These are phyloP conservation scores for Lepidium didymum DNA, from an alignment of 345 rosid species.

Conservation along the genomic window DNA sequence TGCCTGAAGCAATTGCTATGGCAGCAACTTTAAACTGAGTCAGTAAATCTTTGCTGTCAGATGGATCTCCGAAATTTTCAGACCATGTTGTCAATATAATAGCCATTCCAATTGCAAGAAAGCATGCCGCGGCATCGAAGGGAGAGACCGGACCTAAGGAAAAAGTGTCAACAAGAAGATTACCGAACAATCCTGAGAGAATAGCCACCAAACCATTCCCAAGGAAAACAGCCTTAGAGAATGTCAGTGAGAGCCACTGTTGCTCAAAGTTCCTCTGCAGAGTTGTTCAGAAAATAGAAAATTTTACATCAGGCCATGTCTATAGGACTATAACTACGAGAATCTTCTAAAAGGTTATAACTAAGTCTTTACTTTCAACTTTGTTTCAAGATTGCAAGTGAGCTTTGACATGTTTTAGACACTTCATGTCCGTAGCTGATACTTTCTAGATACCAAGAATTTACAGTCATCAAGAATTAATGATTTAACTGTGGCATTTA, in stretches of 20 bases:
- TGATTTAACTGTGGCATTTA: not conserved
- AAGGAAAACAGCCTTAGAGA: conserved; percentile 91
- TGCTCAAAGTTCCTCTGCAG: conserved; percentile 81
- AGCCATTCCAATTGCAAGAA: conserved; percentile 91
- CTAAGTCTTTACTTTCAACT: not conserved
- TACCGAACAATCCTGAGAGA: conserved; percentile 75
- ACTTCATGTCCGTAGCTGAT: not conserved
- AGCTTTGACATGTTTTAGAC: not conserved
- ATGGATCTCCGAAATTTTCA: conserved; percentile 84
- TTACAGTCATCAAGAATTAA: not conserved
- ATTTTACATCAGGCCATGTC: conserved; percentile 5
- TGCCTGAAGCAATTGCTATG: conserved; percentile 92
- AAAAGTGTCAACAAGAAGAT: conserved; percentile 68
- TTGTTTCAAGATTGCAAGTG: not conserved
- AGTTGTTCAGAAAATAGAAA: not conserved
- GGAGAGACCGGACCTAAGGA: conserved; percentile 98
- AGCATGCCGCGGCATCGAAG: conserved; percentile 91
- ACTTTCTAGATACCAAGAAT: not conserved
- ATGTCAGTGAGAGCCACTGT: conserved; percentile 85
- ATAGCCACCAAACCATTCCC: conserved; percentile 95
- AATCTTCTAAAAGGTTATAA: not conserved
- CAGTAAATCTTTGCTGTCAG: conserved; percentile 86
- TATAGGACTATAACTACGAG: not conserved
- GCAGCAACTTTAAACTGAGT: conserved; percentile 93
- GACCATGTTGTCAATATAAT: conserved; percentile 75